Evolutionary conservation across 306 rosid species (phyloP).

Genomic region (Begonia masoniana): DNA sequence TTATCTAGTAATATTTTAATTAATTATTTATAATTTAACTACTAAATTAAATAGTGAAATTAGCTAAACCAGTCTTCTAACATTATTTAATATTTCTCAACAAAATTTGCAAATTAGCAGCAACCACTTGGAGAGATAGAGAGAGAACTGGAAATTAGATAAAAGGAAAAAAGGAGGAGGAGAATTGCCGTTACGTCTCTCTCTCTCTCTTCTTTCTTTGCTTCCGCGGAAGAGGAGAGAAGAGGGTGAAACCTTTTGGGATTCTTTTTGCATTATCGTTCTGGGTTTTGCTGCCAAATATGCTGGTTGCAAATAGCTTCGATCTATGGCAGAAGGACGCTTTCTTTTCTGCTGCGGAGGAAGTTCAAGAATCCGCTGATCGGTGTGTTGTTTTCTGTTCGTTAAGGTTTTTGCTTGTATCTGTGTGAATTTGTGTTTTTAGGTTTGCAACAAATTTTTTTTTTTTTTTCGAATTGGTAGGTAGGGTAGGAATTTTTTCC

Average conservation of each 20-base stretch:
- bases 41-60: no score
- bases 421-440: constrained; percentile 9
- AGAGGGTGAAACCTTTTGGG: constrained; percentile 9
- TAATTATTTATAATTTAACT: no score
- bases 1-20: no score
- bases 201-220: constrained; percentile 17
- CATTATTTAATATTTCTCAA: background rate
- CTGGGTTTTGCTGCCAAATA: constrained; percentile 13
- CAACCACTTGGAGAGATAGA: background rate
- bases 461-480: no score
- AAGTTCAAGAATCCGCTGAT: constrained; percentile 97
- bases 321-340: constrained; percentile 91
- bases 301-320: constrained; percentile 82
- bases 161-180: constrained; percentile 10
- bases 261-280: constrained; percentile 9
- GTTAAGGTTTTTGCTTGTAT: constrained; percentile 6
- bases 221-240: constrained; percentile 22
- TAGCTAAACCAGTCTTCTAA: no score
- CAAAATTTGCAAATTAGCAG: no score
- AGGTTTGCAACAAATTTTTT: background rate
- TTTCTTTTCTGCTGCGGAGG: constrained; percentile 94
- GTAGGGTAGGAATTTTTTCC: no score
- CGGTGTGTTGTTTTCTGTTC: constrained; percentile 31
- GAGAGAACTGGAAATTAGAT: background rate
- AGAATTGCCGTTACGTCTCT: constrained; percentile 25